These are phyloP conservation scores for Anthracocystis walkeri DNA, from an alignment of 1,284 basidiomycete genomes.

Conservation along the genomic window DNA sequence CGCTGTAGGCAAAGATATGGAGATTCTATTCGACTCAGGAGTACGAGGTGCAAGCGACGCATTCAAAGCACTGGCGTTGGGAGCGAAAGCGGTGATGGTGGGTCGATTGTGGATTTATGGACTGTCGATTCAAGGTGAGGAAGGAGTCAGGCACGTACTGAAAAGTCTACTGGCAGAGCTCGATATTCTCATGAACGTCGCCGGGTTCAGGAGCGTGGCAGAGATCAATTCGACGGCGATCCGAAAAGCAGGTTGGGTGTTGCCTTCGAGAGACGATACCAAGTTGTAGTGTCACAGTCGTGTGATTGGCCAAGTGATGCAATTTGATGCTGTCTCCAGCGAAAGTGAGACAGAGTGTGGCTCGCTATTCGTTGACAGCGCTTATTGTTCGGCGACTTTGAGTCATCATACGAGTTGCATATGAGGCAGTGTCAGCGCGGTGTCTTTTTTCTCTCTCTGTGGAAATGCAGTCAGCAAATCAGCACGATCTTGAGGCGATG, in stretches of 20 bases:
- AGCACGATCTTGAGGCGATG: too few species aligned
- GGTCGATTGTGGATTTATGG: constrained; percentile 73
- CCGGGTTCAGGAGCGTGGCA: constrained; percentile 28
- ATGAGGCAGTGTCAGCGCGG: too few species aligned
- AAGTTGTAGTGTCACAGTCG: constrained; percentile 9
- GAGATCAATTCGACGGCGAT: constrained; percentile 24
- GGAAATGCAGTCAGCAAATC: too few species aligned
- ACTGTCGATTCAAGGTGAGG: constrained; percentile 76
- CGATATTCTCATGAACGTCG: constrained; percentile 70
- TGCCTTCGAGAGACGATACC: constrained; percentile 9
- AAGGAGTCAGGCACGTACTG: constrained; percentile 78
- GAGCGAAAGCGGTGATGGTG: constrained; percentile 68
- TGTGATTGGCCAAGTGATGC: too few species aligned
- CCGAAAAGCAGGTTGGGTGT: constrained; percentile 16
- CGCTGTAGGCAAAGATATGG: constrained; percentile 73
- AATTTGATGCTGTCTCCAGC: too few species aligned
- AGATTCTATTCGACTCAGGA: constrained; percentile 82
- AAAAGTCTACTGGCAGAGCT: constrained; percentile 76
- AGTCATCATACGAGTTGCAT: too few species aligned
- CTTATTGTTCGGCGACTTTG: too few species aligned
- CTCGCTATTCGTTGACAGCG: too few species aligned
- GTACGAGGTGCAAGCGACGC: constrained; percentile 81
- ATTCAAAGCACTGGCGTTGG: constrained; percentile 75
- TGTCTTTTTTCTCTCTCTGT: too few species aligned
- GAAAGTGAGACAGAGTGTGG: too few species aligned